A percentile compares a stretch with the other conserved stretches of the same genome.
Evolutionary conservation across 805 yeast species (phyloP).

Genomic region (Metschnikowia dekortorum): DNA sequence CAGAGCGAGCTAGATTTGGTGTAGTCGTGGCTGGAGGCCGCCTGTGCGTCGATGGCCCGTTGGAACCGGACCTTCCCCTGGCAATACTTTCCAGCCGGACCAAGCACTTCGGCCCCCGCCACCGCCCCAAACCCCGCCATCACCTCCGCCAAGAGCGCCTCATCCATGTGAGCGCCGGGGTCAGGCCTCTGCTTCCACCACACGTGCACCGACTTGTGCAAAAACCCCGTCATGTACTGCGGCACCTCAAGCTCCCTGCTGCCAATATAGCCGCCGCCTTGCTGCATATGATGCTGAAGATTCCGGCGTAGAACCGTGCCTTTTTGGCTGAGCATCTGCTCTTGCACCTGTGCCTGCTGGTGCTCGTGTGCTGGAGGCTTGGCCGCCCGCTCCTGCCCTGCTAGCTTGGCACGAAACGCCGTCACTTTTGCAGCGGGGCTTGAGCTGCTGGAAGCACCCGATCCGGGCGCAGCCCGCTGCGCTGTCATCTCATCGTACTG

Average conservation of each 20-base stretch:
- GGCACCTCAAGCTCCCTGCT: slow-evolving; percentile 18
- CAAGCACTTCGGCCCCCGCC: slow-evolving; percentile 3
- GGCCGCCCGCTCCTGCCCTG: not conserved
- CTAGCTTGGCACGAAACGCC: slow-evolving; percentile 28
- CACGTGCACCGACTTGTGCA: slow-evolving; percentile 22
- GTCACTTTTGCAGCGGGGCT: slow-evolving; percentile 15
- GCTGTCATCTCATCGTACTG: slow-evolving; percentile 25
- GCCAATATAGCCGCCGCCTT: slow-evolving; percentile 15
- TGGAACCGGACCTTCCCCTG: slow-evolving; percentile 35
- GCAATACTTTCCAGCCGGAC: slow-evolving; percentile 26
- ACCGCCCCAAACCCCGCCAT: slow-evolving; percentile 47
- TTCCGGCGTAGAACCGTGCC: slow-evolving; percentile 18
- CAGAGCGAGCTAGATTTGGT: slow-evolving; percentile 38
- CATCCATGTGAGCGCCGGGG: slow-evolving; percentile 26
- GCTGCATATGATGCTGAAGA: slow-evolving; percentile 6
- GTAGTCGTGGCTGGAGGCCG: slow-evolving; percentile 42
- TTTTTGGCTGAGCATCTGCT: slow-evolving; percentile 20
- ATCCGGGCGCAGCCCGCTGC: not conserved
- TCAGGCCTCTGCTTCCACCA: slow-evolving; percentile 45
- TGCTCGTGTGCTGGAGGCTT: not conserved
- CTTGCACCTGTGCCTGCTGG: not conserved
- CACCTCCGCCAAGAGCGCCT: slow-evolving; percentile 30
- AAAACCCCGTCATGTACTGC: slow-evolving; percentile 2
- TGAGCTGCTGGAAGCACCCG: not conserved
- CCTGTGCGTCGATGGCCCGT: slow-evolving; percentile 21